These are phyloP conservation scores for Patellifolia procumbens DNA, from an alignment of 179 eudicot genomes.

Conservation along the genomic window DNA sequence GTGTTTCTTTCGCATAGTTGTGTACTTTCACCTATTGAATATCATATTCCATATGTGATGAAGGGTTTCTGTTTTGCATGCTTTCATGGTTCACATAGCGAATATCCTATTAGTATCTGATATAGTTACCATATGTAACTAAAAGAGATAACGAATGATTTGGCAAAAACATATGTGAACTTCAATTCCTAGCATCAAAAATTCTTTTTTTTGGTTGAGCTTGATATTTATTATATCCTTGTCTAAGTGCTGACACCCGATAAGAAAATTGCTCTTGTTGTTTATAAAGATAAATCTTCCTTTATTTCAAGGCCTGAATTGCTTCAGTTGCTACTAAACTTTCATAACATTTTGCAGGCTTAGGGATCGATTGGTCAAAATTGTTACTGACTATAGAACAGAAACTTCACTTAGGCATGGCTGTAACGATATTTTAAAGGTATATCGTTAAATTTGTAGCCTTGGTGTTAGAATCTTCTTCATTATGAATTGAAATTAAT, in stretches of 20 bases:
- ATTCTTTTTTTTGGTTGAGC: not conserved
- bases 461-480: constrained; percentile 1
- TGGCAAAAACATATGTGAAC: not conserved
- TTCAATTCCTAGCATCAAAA: not conserved
- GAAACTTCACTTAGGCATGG: constrained; percentile 98
- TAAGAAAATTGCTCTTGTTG: not conserved
- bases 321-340: not conserved
- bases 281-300: not conserved
- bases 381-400: constrained; percentile 88
- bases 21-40: not conserved
- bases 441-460: constrained; percentile 22
- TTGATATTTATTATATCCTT: not conserved
- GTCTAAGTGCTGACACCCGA: not conserved
- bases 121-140: not conserved
- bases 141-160: not conserved
- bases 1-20: not conserved
- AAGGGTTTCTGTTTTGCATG: no score
- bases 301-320: not conserved
- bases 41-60: no score
- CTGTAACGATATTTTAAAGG: constrained; percentile 91
- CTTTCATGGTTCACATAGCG: no score
- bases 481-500: constrained; percentile 2
- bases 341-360: constrained; percentile 50
- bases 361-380: constrained; percentile 91
- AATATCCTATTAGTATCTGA: not conserved